Percentiles rank a stretch among this genome's conserved stretches.
Conservation (phyloP, 2,329 filamentous ascomycete genomes). For the Colletotrichum cereale region DNA sequence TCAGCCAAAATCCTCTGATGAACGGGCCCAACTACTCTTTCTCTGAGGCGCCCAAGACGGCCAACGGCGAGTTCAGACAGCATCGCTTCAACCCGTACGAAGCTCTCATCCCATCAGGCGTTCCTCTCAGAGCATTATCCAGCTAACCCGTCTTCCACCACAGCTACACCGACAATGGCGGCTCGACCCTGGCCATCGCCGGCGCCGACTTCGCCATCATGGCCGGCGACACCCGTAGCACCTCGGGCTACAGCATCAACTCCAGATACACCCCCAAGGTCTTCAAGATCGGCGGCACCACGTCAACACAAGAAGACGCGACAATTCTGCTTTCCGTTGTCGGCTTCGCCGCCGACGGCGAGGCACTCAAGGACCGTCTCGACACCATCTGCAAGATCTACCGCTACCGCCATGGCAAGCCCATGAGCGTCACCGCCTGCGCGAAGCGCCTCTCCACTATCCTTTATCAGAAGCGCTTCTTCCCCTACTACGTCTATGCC, state of each 20-base stretch:
- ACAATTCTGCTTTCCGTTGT: slow-evolving; percentile 93
- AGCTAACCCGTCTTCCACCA: slow-evolving; percentile 30
- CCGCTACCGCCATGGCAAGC: slow-evolving; percentile 96
- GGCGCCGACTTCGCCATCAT: slow-evolving; percentile 96
- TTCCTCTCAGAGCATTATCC: background rate
- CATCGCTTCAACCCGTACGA: slow-evolving; percentile 94
- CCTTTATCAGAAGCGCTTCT: slow-evolving; percentile 97
- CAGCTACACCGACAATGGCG: slow-evolving; percentile 98
- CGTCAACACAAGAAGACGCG: slow-evolving; percentile 84
- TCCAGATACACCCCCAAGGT: slow-evolving; percentile 95
- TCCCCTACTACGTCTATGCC: slow-evolving; percentile 97
- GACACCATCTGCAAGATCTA: slow-evolving; percentile 99
- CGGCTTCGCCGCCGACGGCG: slow-evolving; percentile 94
- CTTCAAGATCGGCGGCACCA: slow-evolving; percentile 95
- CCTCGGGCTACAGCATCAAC: slow-evolving; percentile 99
- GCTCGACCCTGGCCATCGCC: slow-evolving; percentile 94
- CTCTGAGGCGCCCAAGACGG: slow-evolving; percentile 68
- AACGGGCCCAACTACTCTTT: slow-evolving; percentile 79
- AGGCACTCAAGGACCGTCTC: slow-evolving; percentile 92
- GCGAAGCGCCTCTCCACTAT: slow-evolving; percentile 96
- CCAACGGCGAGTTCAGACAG: slow-evolving; percentile 70
- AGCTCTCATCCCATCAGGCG: background rate
- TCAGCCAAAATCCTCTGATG: slow-evolving; percentile 77
- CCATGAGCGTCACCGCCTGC: slow-evolving; percentile 93
- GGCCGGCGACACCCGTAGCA: slow-evolving; percentile 96